phyloP scores from a whole-genome alignment of 208 protist genomes.

The Crithidia mellificae region DNA sequence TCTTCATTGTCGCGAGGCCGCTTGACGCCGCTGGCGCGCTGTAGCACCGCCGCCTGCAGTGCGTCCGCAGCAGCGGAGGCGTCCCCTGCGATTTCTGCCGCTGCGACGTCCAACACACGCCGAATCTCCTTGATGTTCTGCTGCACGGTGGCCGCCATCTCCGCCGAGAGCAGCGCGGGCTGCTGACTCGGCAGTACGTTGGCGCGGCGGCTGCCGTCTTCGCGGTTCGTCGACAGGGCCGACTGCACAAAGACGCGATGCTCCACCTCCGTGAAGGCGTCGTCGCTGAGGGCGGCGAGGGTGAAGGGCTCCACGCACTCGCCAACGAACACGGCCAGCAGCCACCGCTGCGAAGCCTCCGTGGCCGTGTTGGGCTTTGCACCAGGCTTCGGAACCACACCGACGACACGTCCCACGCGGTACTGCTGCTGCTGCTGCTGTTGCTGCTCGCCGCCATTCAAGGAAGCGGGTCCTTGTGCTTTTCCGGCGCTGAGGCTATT shows the following conservation, averaged over 20 bases:
- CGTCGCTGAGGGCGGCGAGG: conserved; percentile 53
- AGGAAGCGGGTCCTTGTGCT: too few relatives aligned
- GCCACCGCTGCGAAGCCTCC: conserved; percentile 43
- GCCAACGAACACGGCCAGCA: conserved; percentile 70
- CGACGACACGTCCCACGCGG: conserved; percentile 68
- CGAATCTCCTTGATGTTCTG: conserved; percentile 48
- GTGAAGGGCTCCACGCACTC: conserved; percentile 59
- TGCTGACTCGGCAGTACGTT: conserved; percentile 31
- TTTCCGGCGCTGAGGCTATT: too few relatives aligned
- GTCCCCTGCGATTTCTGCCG: too few relatives aligned
- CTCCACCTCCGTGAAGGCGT: conserved; percentile 54
- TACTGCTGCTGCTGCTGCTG: conserved; percentile 31
- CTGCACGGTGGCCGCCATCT: conserved; percentile 45
- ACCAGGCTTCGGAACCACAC: conserved; percentile 48
- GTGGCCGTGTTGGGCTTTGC: neutral
- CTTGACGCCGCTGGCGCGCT: conserved; percentile 31
- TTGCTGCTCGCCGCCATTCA: too few relatives aligned
- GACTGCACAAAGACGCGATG: conserved; percentile 70
- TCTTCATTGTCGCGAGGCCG: conserved; percentile 19
- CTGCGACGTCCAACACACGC: conserved; percentile 30
- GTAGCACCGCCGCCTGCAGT: neutral
- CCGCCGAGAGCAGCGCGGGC: conserved; percentile 34
- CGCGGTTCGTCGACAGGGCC: conserved; percentile 35
- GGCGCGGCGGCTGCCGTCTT: conserved; percentile 18
- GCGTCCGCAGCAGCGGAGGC: too few relatives aligned